These are phyloP conservation scores for Cyclotella atomus DNA, from an alignment of 108 stramenopile genomes.

Conservation along the genomic window DNA sequence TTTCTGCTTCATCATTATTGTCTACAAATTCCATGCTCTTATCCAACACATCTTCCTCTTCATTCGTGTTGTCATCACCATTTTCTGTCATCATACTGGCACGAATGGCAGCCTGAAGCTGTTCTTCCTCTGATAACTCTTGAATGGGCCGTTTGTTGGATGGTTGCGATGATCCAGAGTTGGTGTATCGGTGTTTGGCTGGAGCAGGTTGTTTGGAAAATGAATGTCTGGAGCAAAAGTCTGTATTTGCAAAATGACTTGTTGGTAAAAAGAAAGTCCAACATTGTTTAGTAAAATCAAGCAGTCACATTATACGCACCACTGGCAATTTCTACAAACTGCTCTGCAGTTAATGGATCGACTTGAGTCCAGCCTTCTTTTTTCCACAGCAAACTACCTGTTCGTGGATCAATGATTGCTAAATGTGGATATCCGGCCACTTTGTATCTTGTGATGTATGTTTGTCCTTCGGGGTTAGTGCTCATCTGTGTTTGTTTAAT, in stretches of 20 bases:
- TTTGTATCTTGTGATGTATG: slow-evolving; percentile 84
- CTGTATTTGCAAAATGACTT: too few relatives aligned
- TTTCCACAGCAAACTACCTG: slow-evolving; percentile 83
- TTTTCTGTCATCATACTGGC: slow-evolving; percentile 64
- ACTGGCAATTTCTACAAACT: slow-evolving; percentile 84
- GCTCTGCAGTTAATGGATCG: slow-evolving; percentile 77
- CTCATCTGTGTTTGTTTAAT: slow-evolving; percentile 49
- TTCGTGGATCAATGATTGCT: slow-evolving; percentile 92
- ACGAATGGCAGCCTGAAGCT: slow-evolving; percentile 85
- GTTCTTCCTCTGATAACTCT: slow-evolving; percentile 82
- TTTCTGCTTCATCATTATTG: slow-evolving; percentile 7
- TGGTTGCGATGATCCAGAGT: not conserved
- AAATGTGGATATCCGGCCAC: slow-evolving; percentile 87
- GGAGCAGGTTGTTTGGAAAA: slow-evolving; percentile 77
- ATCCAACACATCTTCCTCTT: slow-evolving; percentile 19
- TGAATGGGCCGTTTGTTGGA: slow-evolving; percentile 49
- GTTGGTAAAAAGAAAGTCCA: too few relatives aligned
- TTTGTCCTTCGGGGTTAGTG: slow-evolving; percentile 66
- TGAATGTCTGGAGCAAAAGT: slow-evolving; percentile 89
- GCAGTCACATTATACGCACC: slow-evolving; percentile 12
- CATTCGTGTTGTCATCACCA: slow-evolving; percentile 43
- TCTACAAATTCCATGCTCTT: slow-evolving; percentile 16
- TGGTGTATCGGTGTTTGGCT: slow-evolving; percentile 42
- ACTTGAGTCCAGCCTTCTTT: slow-evolving; percentile 92
- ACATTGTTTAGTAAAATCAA: too few relatives aligned